Base-by-base conservation (phyloP, 371 early-diverging fungal species). In the Rhizopus arrhizus region DNA sequence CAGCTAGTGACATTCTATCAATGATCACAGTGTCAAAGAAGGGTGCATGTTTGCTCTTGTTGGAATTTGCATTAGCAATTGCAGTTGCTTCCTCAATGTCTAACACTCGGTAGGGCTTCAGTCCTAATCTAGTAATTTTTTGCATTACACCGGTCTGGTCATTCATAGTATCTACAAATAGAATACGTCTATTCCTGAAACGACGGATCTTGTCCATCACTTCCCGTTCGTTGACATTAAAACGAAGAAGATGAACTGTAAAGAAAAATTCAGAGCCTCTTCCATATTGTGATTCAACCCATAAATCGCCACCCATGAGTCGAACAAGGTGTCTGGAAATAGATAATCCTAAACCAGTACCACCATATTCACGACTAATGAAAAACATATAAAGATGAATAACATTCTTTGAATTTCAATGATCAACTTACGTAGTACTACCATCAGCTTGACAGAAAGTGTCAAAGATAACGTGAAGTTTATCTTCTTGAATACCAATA, bases 391-490 rank as follows among this genome's bases (percentile, higher is more conserved):
- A 5, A 48, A n/a, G 9, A 29, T 49, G 13, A 49, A 28, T 32
- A 4, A 45, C 13, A 59, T 8, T 15, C 10, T 48, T 15, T 5
- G 49, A 12, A 33, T 5, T 28, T 13, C 6, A 2, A 5, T 31
- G 2, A 45, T 60, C 72, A 13, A 59, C 75, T 72, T 67, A 72
- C 75, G 89, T 88, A 0, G 90, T 91, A 28, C 87, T 85, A 11
- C 89, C 86, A 57, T 88, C 89, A 2, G 89, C 93, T 69, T 91
- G 92, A 53, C 85, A 74, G 67, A 89, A 94, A 5, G 89, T 89
- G 48, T 87, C 85, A 68, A 94, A 94, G 15, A 93, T 86, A 38
- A 83, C 70, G 35, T 81, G 70, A 52, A 87, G 73, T 64, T 85
- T 88, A 51, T 88, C 87, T 41, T 82, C 78, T 49, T 84, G 72